Evolutionary conservation across 2,329 filamentous ascomycete species (phyloP), one percentile per base, ranked within the genome.

Genomic region (Colletotrichum aenigma): DNA sequence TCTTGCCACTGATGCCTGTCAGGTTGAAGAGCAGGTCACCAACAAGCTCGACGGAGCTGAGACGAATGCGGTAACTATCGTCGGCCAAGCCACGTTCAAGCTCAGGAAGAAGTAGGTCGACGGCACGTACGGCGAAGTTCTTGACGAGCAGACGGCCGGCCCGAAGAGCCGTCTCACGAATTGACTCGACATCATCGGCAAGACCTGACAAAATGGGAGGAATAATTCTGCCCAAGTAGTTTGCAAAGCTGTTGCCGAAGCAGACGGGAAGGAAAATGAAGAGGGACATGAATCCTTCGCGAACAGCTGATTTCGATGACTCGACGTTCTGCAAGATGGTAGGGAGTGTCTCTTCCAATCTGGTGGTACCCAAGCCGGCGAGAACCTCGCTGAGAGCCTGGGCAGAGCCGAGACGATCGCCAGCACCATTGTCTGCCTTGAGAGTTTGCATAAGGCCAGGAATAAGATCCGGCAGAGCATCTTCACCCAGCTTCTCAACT

Each of bases 181-280:
- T 99, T 2, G 96, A 96, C 83, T 99, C 97, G 69, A 98, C 89
- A 81, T 99, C 97, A 83, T 99, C 97, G 38, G 97, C 97, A 83
- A 99, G 90, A 80, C 97, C 97, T 78, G 95, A 93, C 78, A 99
- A 89, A 81, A 99, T 98, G 24, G 97, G 94, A 21, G 97, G 97
- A 80, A 99, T 98, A 81, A 99, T 98, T 83, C 93, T 96, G 86
- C 93, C 95, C 76, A 99, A 93, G 82, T 99, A 99, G 82, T 95
- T 96, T 79, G 97, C 94, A 82, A 99, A 99, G 84, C 96, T 98
- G 89, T 99, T 99, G 81, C 97, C 97, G 81, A 99, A 99, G 87
- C 97, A 99, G 69, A 98, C 97, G 15, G 97, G 97, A 87, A 99
- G 92, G 91, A 98, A 99, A 79, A 99, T 98, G 86, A 99, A 99